A percentile compares a stretch with the other conserved stretches of the same genome.
Conservation (phyloP, 441 rosid genomes). For the Omphalea diandra region DNA sequence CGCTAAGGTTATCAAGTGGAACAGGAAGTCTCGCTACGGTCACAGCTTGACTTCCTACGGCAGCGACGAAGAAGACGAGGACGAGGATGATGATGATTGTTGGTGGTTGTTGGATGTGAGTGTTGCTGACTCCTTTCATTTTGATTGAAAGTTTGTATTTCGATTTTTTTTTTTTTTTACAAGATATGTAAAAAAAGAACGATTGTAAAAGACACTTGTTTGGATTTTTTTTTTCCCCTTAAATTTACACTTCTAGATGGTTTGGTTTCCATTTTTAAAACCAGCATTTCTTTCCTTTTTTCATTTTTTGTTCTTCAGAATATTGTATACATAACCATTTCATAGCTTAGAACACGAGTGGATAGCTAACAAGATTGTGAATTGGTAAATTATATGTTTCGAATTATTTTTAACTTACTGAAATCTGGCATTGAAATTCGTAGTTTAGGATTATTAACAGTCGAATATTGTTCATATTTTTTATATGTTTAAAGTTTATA, state of each 20-base stretch:
- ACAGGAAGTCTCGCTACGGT: constrained; percentile 64
- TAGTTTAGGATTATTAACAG: background rate
- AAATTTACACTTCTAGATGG: background rate
- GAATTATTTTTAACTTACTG: background rate
- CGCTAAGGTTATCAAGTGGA: constrained; percentile 70
- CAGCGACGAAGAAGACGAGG: constrained; percentile 43
- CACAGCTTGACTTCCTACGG: constrained; percentile 50
- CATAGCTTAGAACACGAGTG: background rate
- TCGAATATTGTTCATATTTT: background rate
- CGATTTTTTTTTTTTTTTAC: background rate
- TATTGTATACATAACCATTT: background rate
- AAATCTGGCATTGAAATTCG: background rate
- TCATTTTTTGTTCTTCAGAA: background rate
- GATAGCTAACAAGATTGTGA: background rate
- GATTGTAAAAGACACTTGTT: background rate
- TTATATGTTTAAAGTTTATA: background rate
- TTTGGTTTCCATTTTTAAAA: background rate
- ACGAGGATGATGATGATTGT: constrained; percentile 38
- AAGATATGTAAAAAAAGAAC: background rate
- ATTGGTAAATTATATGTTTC: background rate
- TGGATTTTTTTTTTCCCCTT: background rate
- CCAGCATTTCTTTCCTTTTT: background rate
- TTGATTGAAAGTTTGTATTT: too few relatives aligned
- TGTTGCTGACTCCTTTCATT: constrained; percentile 9
- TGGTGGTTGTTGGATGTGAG: constrained; percentile 61